Conservation (phyloP, 352 stramenopile genomes). For the Achlya hypogyna region DNA sequence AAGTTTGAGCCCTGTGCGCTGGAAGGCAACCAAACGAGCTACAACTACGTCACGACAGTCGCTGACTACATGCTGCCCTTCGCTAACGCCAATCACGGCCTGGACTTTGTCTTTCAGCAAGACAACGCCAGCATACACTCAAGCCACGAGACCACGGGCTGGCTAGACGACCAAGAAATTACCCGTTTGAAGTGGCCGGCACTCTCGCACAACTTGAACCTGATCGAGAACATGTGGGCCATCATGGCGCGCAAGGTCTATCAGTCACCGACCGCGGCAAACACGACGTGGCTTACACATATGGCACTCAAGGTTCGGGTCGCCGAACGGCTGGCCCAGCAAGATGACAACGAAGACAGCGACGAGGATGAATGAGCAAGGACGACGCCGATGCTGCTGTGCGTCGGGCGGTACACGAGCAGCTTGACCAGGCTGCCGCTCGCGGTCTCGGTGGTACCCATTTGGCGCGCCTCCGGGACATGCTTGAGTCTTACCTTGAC, state of each 20-base stretch:
- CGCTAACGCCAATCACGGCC: neutral
- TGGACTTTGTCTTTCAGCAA: neutral
- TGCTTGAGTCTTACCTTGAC: neutral
- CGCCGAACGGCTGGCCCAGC: too few species aligned
- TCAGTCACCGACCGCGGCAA: too few species aligned
- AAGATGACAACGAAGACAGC: neutral
- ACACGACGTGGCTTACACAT: too few species aligned
- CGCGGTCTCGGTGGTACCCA: too few species aligned
- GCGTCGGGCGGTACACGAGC: too few species aligned
- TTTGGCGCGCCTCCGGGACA: neutral
- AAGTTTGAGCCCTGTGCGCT: neutral
- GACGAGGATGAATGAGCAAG: neutral
- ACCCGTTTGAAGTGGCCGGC: neutral
- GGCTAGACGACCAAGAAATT: neutral
- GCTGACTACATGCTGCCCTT: neutral
- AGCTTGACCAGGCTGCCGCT: too few species aligned
- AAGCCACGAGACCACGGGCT: neutral
- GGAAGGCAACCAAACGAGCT: neutral
- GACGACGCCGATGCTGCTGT: too few species aligned
- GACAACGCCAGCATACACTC: slow-evolving; percentile 1
- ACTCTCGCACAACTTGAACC: neutral
- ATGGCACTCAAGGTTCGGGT: too few species aligned
- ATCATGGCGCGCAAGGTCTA: neutral
- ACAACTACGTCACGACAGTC: neutral
- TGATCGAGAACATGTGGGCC: slow-evolving; percentile 15